Percentiles rank a stretch among this genome's conserved stretches.
Conservation (phyloP, 495 filamentous ascomycete genomes). For the Hyaloscypha hepaticicola region DNA sequence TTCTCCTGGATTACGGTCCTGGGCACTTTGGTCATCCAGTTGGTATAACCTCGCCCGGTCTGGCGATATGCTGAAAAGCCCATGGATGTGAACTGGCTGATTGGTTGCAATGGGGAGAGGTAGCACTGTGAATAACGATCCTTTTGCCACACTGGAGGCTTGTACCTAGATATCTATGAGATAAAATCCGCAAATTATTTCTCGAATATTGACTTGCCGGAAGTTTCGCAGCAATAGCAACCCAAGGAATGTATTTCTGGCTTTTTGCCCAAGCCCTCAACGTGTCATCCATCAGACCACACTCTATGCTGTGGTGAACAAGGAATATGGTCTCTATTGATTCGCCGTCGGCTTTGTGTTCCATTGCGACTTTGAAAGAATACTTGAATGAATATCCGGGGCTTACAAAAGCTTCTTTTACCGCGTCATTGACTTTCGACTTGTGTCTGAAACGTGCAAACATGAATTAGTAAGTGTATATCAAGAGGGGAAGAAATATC, state of each 20-base stretch:
- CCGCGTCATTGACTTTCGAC: constrained; percentile 17
- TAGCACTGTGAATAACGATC: constrained; percentile 41
- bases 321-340: constrained; percentile 23
- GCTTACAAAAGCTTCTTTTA: constrained; percentile 14
- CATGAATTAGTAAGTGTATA: constrained; percentile 13
- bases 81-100: constrained; percentile 45
- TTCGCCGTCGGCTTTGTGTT: constrained; percentile 3
- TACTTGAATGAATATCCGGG: constrained; percentile 19
- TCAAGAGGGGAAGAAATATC: neutral
- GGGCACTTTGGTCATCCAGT: constrained; percentile 28
- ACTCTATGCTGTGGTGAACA: constrained; percentile 35
- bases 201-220: constrained; percentile 16
- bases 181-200: neutral
- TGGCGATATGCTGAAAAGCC: constrained; percentile 41
- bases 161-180: neutral
- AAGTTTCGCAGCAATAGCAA: constrained; percentile 41
- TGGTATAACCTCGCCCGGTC: constrained; percentile 40
- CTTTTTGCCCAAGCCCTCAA: constrained; percentile 37
- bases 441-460: constrained; percentile 20
- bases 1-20: constrained; percentile 27
- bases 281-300: constrained; percentile 18
- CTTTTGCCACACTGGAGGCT: constrained; percentile 15
- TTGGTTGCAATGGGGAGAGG: constrained; percentile 39
- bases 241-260: constrained; percentile 42
- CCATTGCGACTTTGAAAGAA: constrained; percentile 23